These are phyloP conservation scores for Esteya vermicola DNA, from an alignment of 2,329 filamentous ascomycete genomes.

Conservation along the genomic window DNA sequence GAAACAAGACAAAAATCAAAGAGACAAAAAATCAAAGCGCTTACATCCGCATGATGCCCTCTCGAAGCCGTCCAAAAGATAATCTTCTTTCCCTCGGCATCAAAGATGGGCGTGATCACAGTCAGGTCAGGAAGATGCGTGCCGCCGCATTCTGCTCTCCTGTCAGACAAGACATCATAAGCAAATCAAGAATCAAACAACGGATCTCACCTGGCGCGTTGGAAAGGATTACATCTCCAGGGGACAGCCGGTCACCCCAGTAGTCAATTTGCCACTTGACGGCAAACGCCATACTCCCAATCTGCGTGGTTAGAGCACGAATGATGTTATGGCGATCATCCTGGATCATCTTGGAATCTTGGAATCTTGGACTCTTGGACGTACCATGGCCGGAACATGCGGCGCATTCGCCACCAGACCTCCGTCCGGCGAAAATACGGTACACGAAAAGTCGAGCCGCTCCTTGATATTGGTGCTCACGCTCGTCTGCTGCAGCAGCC, in stretches of 20 bases:
- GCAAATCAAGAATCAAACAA: background rate
- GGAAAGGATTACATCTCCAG: conserved; percentile 67
- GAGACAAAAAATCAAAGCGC: background rate
- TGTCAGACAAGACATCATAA: background rate
- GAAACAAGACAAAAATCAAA: background rate
- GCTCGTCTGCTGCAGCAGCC: conserved; percentile 64
- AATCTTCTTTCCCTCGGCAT: conserved; percentile 45
- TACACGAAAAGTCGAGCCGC: conserved; percentile 69
- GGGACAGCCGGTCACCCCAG: conserved; percentile 62
- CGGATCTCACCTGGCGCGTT: conserved; percentile 46
- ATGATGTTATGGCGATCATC: too few species aligned
- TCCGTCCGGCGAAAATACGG: conserved; percentile 60
- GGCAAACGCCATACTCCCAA: conserved; percentile 72
- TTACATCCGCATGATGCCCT: conserved; percentile 59
- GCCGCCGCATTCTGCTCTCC: background rate
- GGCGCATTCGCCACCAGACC: conserved; percentile 67
- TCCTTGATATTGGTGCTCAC: conserved; percentile 74
- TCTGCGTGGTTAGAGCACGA: too few species aligned
- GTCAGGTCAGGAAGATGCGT: conserved; percentile 77
- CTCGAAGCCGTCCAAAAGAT: conserved; percentile 71
- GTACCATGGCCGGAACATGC: conserved; percentile 67
- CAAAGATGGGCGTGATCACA: conserved; percentile 65
- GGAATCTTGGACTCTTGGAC: too few species aligned
- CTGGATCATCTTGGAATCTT: too few species aligned
- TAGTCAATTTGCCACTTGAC: conserved; percentile 64